Conservation (phyloP, 78 protist species). For the Guillardia theta region DNA sequence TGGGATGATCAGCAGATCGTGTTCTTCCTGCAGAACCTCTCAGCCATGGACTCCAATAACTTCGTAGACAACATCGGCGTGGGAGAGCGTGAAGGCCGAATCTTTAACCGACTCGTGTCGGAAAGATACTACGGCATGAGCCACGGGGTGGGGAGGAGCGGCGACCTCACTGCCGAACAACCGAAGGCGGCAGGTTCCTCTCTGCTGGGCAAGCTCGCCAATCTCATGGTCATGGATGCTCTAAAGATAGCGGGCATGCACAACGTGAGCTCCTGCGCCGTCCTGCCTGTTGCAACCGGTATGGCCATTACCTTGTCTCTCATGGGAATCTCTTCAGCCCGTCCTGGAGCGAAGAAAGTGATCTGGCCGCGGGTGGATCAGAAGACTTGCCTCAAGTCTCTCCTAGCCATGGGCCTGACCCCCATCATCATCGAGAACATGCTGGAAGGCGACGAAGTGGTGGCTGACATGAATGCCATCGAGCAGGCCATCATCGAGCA, state of each 20-base stretch:
- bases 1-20: slow-evolving; percentile 77
- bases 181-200: slow-evolving; percentile 99
- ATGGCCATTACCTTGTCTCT: slow-evolving; percentile 82
- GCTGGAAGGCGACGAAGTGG: slow-evolving; percentile 67
- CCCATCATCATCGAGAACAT: slow-evolving; percentile 53
- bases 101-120: slow-evolving; percentile 72
- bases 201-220: slow-evolving; percentile 74
- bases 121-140: slow-evolving; percentile 60
- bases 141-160: slow-evolving; percentile 97
- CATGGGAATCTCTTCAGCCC: background rate
- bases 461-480: background rate
- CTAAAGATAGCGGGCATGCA: background rate
- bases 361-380: slow-evolving; percentile 98
- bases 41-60: slow-evolving; percentile 90
- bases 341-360: slow-evolving; percentile 59
- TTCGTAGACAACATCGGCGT: slow-evolving; percentile 74
- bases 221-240: slow-evolving; percentile 70
- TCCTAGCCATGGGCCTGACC: background rate
- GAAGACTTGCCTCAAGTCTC: slow-evolving; percentile 93
- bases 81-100: slow-evolving; percentile 98
- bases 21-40: slow-evolving; percentile 63
- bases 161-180: slow-evolving; percentile 93
- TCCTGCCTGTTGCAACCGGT: slow-evolving; percentile 90
- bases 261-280: background rate
- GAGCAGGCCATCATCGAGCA: background rate